A percentile compares a stretch with the other conserved stretches of the same genome.
phyloP scores from a whole-genome alignment of 2,329 filamentous ascomycete genomes.

The Monilinia aucupariae region DNA sequence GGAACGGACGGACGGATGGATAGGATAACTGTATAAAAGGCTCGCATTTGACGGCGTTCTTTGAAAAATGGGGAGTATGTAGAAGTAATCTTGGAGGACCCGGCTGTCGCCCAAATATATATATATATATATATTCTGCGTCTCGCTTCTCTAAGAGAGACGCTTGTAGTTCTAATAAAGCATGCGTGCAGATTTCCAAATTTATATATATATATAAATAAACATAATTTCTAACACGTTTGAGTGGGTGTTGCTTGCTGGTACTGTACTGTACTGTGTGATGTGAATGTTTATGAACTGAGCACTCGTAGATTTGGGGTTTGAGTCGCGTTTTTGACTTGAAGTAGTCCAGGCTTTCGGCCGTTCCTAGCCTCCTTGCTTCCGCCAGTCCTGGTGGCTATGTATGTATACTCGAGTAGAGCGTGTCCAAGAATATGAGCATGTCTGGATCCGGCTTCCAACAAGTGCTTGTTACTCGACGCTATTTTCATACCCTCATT shows the following conservation, averaged over 20 bases:
- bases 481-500: no score
- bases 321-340: background rate
- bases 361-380: no score
- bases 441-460: no score
- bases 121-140: background rate
- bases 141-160: background rate
- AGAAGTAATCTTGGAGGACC: slow-evolving; percentile 12
- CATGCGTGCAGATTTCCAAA: background rate
- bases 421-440: no score
- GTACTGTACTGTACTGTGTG: no score
- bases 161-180: slow-evolving; percentile 12
- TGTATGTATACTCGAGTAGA: no score
- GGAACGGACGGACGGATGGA: background rate
- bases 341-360: background rate
- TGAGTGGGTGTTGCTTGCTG: background rate
- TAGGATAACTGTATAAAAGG: slow-evolving; percentile 12
- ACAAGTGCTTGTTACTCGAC: no score
- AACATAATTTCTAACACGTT: background rate
- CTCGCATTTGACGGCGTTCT: slow-evolving; percentile 7
- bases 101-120: slow-evolving; percentile 6
- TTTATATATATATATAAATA: background rate
- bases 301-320: no score
- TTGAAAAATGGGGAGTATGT: slow-evolving; percentile 10
- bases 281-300: no score
- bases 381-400: no score